Conservation (phyloP, 768 basidiomycete genomes). For the Lactifluus hygrophoroides region DNA sequence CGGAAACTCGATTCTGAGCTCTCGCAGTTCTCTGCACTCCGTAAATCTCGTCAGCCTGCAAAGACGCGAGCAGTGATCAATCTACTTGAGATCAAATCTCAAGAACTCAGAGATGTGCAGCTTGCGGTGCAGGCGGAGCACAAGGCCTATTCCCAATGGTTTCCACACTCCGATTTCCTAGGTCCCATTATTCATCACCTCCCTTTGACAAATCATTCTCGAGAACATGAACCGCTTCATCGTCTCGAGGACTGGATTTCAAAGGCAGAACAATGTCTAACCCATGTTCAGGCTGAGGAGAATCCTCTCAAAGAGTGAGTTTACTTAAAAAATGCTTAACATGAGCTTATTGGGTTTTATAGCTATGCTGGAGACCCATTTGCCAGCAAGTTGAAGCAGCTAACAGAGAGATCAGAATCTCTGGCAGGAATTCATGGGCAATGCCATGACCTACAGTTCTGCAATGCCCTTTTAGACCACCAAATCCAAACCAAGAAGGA, state of each 20-base stretch:
- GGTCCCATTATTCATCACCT: background rate
- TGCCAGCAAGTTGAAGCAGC: background rate
- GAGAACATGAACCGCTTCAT: background rate
- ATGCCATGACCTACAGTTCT: conserved; percentile 1
- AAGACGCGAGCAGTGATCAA: conserved; percentile 2
- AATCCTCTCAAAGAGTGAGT: background rate
- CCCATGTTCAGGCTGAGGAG: background rate
- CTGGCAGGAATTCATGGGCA: background rate
- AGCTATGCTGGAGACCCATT: background rate
- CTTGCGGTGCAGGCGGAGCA: background rate
- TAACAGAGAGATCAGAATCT: background rate
- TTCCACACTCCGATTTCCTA: background rate
- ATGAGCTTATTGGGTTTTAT: background rate
- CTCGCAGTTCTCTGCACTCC: background rate
- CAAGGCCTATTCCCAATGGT: background rate
- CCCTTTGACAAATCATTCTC: background rate
- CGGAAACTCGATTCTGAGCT: conserved; percentile 1
- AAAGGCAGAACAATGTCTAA: background rate
- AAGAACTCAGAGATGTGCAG: background rate
- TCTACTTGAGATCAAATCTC: background rate
- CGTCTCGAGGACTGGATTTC: conserved; percentile 1
- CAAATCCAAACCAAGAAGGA: conserved; percentile 1
- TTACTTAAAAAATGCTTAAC: background rate
- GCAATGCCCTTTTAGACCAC: background rate
- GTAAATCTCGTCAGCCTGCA: conserved; percentile 1